Base-by-base conservation (phyloP, 2,329 filamentous ascomycete genomes). In the Ophiostoma populinum region DNA sequence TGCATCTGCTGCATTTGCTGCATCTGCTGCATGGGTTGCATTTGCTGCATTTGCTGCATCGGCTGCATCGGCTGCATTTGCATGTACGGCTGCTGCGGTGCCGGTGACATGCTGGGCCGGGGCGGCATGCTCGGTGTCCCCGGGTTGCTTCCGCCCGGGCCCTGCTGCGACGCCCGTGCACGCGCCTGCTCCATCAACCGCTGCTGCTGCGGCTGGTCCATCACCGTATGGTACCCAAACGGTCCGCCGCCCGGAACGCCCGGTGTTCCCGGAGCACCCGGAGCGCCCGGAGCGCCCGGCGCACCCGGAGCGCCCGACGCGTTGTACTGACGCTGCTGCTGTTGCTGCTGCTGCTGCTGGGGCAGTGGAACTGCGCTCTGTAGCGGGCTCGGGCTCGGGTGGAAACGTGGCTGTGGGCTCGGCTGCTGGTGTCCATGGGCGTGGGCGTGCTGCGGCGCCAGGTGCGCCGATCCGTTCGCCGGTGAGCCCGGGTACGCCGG, bases 161-260 rank as follows among this genome's bases (percentile, higher is more conserved):
- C 57, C 34, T 61, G 58, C 0, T 60, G 59, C 12, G 59, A 44
- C 10, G 44, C 44, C 7, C 62, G 51, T 3, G 61, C 62, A 36
- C 62, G 61, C 7, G 63, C 61, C 47, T 67, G 63, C 35, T 67
- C 62, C 47, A 64, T 51, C 31, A 64, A 58, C 36, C 62, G 58
- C 45, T 62, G 59, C 45, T 66, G 62, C 39, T 65, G 61, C 12
- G 57, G 56, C 43, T 64, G 60, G 24, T 58, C 56, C 46, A 64
- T 63, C 31, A 64, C 59, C 5, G 59, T 63, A 31, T 62, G 59
- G 38, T 63, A 65, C 21, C 62, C 62, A 3, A 59, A 56, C 4
- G 58, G 48, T 12, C 41, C 40, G 13, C 27, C 31, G 12, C 36
- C 32, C 36, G 37, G 21, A n/a, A n/a, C 21, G 11, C 21, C 21